A percentile compares a stretch with the other conserved stretches of the same genome.
phyloP scores from a whole-genome alignment of 768 basidiomycete species.

The Boletus huronensis region DNA sequence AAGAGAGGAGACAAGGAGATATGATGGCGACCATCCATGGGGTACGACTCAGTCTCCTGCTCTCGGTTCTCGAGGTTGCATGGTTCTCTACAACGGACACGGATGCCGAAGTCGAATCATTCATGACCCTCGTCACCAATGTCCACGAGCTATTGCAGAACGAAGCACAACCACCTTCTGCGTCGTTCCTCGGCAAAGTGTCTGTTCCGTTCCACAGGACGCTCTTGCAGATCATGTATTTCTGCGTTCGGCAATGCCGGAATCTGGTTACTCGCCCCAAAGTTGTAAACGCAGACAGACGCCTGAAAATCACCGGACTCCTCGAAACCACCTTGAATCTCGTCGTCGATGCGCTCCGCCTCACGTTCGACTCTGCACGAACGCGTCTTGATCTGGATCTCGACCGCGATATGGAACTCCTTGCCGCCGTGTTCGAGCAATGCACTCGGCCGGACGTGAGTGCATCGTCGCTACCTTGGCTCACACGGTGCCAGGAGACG shows the following conservation, averaged over 20 bases:
- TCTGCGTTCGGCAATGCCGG: constrained; percentile 64
- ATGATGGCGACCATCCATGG: constrained; percentile 83
- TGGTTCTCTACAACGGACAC: constrained; percentile 67
- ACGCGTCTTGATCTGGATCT: constrained; percentile 57
- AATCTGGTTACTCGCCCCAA: constrained; percentile 48
- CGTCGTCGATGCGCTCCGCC: constrained; percentile 62
- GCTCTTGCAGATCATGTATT: constrained; percentile 78
- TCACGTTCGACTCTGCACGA: constrained; percentile 63
- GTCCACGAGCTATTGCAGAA: constrained; percentile 66
- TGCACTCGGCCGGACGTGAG: constrained; percentile 68
- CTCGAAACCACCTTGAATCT: constrained; percentile 62
- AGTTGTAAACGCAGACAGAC: constrained; percentile 55
- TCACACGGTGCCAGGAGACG: constrained; percentile 75
- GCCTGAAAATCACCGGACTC: constrained; percentile 54
- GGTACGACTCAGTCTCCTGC: constrained; percentile 66
- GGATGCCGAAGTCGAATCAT: constrained; percentile 50
- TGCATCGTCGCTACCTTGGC: constrained; percentile 70
- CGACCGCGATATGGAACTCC: constrained; percentile 76
- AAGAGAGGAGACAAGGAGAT: constrained; percentile 71
- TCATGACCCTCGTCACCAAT: constrained; percentile 59
- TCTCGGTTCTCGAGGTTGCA: constrained; percentile 73
- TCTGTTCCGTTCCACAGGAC: constrained; percentile 74
- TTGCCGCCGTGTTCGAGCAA: constrained; percentile 81
- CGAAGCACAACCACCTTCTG: constrained; percentile 67
- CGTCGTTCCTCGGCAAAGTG: constrained; percentile 64